These are phyloP conservation scores for Penicillium sp. DNA, from an alignment of 2,329 filamentous ascomycete species.

Conservation along the genomic window DNA sequence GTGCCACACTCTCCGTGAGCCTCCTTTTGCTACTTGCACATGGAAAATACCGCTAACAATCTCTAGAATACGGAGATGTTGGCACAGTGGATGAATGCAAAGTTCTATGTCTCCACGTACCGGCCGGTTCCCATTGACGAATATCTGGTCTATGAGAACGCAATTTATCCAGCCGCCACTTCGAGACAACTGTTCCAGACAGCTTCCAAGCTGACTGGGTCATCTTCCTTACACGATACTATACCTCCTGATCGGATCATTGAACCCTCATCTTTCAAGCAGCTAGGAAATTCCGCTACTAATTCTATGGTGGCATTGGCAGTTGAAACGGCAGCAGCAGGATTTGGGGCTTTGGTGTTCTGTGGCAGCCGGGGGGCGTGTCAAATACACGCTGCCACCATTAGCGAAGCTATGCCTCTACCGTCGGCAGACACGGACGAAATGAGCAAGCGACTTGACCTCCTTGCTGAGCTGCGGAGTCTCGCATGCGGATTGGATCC, in stretches of 20 bases:
- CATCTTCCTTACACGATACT: conserved; percentile 32
- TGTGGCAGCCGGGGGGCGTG: conserved; percentile 67
- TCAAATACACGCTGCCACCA: conserved; percentile 66
- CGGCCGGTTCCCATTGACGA: conserved; percentile 74
- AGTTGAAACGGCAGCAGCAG: conserved; percentile 65
- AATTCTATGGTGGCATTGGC: conserved; percentile 71
- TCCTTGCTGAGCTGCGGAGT: conserved; percentile 65
- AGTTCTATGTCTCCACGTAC: conserved; percentile 71
- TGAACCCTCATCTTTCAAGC: conserved; percentile 56
- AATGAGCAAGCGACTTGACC: conserved; percentile 60
- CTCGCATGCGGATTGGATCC: conserved; percentile 66
- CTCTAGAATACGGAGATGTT: conserved; percentile 66
- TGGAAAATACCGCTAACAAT: not conserved
- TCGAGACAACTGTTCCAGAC: conserved; percentile 59
- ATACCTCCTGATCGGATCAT: conserved; percentile 48
- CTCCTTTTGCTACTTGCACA: not conserved
- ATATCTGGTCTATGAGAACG: conserved; percentile 68
- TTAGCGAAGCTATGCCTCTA: conserved; percentile 64
- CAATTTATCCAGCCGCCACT: conserved; percentile 62
- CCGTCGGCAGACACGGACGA: conserved; percentile 48
- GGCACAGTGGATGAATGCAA: conserved; percentile 67
- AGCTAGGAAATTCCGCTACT: conserved; percentile 62
- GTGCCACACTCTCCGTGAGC: conserved; percentile 69
- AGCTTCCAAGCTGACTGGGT: conserved; percentile 49
- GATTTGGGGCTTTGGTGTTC: conserved; percentile 71